Percentiles rank a stretch among this genome's conserved stretches.
Evolutionary conservation across 2,329 filamentous ascomycete genomes (phyloP).

Genomic region (Pestalotiopsis sp.): DNA sequence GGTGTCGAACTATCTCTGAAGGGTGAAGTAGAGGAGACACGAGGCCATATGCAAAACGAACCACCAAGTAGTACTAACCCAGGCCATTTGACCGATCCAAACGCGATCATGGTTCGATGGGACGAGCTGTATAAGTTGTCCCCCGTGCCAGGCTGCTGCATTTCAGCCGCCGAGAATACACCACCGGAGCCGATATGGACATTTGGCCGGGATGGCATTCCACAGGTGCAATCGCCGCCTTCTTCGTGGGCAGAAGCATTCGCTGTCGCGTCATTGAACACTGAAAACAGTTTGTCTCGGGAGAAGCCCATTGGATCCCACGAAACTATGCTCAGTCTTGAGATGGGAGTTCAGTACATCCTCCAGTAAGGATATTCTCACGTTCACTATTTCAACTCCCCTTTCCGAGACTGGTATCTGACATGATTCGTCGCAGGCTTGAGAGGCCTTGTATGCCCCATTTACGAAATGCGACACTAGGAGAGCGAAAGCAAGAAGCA

Average conservation of each 20-base stretch:
- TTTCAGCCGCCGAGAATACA: not conserved
- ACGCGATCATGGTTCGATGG: not conserved
- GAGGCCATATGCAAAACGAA: not conserved
- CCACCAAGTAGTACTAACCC: not conserved
- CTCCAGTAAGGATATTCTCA: not conserved
- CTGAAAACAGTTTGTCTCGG: not conserved
- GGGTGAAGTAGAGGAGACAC: not conserved
- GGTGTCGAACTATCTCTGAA: not conserved
- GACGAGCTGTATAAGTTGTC: not conserved
- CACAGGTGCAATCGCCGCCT: not conserved
- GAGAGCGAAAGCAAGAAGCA: not conserved
- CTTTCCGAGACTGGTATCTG: not conserved
- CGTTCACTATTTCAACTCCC: not conserved
- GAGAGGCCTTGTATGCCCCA: slow-evolving; percentile 1
- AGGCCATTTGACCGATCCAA: not conserved
- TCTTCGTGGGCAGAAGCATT: not conserved
- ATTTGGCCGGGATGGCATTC: not conserved
- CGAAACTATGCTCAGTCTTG: not conserved
- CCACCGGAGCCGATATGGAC: not conserved
- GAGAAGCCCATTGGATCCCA: not conserved
- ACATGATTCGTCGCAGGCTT: not conserved
- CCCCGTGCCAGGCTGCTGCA: not conserved
- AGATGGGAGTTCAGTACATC: not conserved
- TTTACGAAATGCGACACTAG: not conserved
- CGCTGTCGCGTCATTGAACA: not conserved